Evolutionary conservation across 2,329 filamentous ascomycete species (phyloP).

Genomic region (Neocatenulostroma microsporum): DNA sequence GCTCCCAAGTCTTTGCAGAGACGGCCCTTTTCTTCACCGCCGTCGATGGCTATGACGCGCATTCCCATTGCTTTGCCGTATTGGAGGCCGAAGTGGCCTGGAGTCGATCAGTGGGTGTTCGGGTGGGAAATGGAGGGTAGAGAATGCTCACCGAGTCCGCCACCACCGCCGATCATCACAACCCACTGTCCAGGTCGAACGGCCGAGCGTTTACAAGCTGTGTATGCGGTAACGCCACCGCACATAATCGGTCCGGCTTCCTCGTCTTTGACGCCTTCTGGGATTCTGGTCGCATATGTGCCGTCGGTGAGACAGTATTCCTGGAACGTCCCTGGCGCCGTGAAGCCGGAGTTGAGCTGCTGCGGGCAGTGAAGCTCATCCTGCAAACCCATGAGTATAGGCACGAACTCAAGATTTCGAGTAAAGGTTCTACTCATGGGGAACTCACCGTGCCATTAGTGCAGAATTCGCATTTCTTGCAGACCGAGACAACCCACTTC

Average conservation of each 20-base stretch:
- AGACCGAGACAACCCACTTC: slow-evolving; percentile 25
- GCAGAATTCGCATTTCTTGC: slow-evolving; percentile 26
- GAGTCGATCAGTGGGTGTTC: too few relatives aligned
- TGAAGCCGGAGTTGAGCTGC: slow-evolving; percentile 33
- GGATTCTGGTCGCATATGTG: slow-evolving; percentile 29
- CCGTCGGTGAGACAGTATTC: slow-evolving; percentile 31
- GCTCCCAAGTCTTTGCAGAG: slow-evolving; percentile 33
- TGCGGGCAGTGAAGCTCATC: slow-evolving; percentile 32
- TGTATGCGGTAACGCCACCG: slow-evolving; percentile 31
- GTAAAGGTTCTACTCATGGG: too few relatives aligned
- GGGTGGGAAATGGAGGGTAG: too few relatives aligned
- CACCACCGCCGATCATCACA: slow-evolving; percentile 33
- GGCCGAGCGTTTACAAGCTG: slow-evolving; percentile 27
- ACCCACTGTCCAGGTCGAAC: slow-evolving; percentile 35
- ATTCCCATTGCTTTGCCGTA: slow-evolving; percentile 29
- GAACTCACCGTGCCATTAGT: slow-evolving; percentile 26
- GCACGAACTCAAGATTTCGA: too few relatives aligned
- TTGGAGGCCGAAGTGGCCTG: slow-evolving; percentile 24
- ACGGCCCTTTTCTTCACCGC: slow-evolving; percentile 30
- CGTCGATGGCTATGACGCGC: slow-evolving; percentile 35
- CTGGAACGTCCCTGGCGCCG: slow-evolving; percentile 32
- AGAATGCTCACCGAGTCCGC: slow-evolving; percentile 18
- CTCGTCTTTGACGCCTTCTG: slow-evolving; percentile 31
- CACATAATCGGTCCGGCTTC: slow-evolving; percentile 35
- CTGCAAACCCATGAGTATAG: too few relatives aligned